Percentiles rank a stretch among this genome's conserved stretches.
These are phyloP conservation scores for Plectosphaerella plurivora DNA, from an alignment of 2,329 filamentous ascomycete species.

Conservation along the genomic window DNA sequence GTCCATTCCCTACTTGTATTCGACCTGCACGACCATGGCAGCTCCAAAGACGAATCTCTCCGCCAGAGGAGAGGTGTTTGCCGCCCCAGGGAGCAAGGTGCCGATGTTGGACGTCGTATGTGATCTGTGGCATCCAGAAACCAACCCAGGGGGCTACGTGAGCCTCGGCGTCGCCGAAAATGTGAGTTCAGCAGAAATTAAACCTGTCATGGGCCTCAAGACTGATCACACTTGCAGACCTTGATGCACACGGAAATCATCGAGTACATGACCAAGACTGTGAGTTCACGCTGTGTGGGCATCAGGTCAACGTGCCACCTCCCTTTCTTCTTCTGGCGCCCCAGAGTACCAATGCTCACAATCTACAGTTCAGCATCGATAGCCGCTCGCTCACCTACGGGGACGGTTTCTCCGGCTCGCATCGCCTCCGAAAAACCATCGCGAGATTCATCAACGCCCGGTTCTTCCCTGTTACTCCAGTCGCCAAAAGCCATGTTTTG, in stretches of 20 bases:
- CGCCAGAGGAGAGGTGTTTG: not conserved
- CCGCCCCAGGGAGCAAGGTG: not conserved
- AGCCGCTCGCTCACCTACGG: slow-evolving; percentile 21
- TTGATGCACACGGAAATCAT: slow-evolving; percentile 31
- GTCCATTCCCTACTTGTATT: no score
- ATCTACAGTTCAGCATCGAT: slow-evolving; percentile 25
- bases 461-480: not conserved
- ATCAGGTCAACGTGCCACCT: not conserved
- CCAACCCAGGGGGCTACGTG: slow-evolving; percentile 39
- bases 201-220: no score
- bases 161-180: slow-evolving; percentile 50
- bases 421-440: not conserved
- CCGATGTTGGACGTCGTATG: slow-evolving; percentile 29
- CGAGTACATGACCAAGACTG: slow-evolving; percentile 7
- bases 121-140: slow-evolving; percentile 35
- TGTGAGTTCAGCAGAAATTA: not conserved
- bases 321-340: not conserved
- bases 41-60: not conserved
- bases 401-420: slow-evolving; percentile 1
- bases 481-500: not conserved
- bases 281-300: not conserved
- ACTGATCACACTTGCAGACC: not conserved
- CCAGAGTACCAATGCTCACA: no score
- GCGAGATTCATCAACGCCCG: not conserved
- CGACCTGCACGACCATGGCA: no score